phyloP scores from a whole-genome alignment of 2,329 filamentous ascomycete species.

The Ramularia collo-cygni region DNA sequence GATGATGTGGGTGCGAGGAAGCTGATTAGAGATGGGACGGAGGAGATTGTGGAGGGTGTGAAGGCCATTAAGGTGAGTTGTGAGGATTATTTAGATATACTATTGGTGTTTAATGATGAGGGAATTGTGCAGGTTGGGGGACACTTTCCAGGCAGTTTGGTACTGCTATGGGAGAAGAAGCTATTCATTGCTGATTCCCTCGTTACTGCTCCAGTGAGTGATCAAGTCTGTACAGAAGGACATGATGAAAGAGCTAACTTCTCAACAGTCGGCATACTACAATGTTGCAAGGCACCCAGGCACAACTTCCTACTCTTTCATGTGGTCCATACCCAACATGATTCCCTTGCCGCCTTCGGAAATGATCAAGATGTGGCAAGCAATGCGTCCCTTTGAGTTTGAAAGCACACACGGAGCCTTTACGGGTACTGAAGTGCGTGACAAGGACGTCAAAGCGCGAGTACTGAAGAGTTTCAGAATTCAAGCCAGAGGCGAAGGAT shows the following conservation, averaged over 20 bases:
- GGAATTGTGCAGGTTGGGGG: conserved; percentile 47
- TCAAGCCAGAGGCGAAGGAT: conserved; percentile 44
- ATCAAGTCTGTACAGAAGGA: no score
- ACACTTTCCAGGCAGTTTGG: conserved; percentile 68
- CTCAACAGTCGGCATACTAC: conserved; percentile 28
- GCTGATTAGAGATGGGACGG: conserved; percentile 37
- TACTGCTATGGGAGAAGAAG: conserved; percentile 53
- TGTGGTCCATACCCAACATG: conserved; percentile 70
- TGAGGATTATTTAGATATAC: conserved; percentile 30
- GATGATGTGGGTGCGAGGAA: conserved; percentile 37
- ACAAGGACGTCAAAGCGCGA: conserved; percentile 51
- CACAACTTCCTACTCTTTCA: conserved; percentile 56
- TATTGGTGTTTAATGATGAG: no score
- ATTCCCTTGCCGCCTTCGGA: conserved; percentile 62
- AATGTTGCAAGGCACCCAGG: conserved; percentile 37
- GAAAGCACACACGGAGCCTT: conserved; percentile 63
- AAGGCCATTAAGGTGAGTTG: conserved; percentile 54
- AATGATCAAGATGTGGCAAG: conserved; percentile 63
- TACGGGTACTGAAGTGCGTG: conserved; percentile 53
- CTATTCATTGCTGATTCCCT: conserved; percentile 71
- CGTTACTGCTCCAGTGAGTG: conserved; percentile 51
- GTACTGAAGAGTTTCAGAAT: conserved; percentile 73
- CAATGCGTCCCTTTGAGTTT: conserved; percentile 57
- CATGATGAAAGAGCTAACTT: neutral
- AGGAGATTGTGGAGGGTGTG: conserved; percentile 43